Evolutionary conservation across 2,329 filamentous ascomycete genomes (phyloP).

Genomic region (Furcasterigmium sp.): DNA sequence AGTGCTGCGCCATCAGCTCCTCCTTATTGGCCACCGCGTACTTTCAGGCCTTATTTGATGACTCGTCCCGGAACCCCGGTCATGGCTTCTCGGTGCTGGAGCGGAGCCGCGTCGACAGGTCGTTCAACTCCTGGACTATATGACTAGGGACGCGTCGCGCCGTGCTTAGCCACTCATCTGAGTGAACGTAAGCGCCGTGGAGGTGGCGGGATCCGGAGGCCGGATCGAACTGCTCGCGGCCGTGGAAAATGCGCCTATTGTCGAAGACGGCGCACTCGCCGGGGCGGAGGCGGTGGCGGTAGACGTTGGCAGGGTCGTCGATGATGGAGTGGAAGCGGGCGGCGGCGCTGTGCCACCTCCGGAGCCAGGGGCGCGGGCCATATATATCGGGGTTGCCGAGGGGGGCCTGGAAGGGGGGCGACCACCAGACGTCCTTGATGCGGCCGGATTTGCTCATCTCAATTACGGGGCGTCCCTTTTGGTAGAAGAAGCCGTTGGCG

Average conservation of each 20-base stretch:
- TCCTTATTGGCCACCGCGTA: too few species aligned
- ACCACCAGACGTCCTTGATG: constrained; percentile 48
- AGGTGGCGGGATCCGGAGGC: constrained; percentile 69
- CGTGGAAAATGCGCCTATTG: constrained; percentile 81
- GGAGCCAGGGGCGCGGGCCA: constrained; percentile 3
- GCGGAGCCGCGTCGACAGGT: too few species aligned
- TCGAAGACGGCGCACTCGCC: constrained; percentile 94
- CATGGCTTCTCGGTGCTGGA: too few species aligned
- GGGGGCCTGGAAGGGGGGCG: constrained; percentile 71
- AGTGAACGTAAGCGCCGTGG: constrained; percentile 76
- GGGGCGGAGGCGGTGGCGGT: constrained; percentile 66
- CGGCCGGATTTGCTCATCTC: constrained; percentile 17
- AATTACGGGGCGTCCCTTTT: constrained; percentile 52
- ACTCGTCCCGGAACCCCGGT: too few species aligned
- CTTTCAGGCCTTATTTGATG: too few species aligned
- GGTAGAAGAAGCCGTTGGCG: constrained; percentile 60
- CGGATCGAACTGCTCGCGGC: constrained; percentile 68
- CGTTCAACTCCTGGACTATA: constrained; percentile 20
- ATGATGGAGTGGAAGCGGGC: constrained; percentile 53
- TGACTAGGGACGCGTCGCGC: constrained; percentile 11
- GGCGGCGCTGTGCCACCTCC: constrained; percentile 47
- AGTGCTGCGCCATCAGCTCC: too few species aligned
- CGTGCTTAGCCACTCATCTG: constrained; percentile 35
- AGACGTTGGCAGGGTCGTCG: constrained; percentile 53
- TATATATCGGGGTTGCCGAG: constrained; percentile 25